A percentile compares a stretch with the other conserved stretches of the same genome.
Conservation (phyloP, 1,284 basidiomycete species). For the Ceratobasidium sp. region DNA sequence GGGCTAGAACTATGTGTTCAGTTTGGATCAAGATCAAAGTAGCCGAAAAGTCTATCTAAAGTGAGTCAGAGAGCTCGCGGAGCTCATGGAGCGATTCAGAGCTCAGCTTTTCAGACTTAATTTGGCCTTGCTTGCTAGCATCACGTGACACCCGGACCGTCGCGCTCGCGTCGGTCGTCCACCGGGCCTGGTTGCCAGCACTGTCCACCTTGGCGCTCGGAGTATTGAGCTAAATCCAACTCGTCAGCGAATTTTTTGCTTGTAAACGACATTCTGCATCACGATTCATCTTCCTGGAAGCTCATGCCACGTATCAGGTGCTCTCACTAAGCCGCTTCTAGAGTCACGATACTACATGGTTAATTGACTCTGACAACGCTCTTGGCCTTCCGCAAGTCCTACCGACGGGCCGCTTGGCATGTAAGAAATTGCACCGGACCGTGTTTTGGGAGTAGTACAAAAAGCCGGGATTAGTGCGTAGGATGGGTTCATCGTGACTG, state of each 20-base stretch:
- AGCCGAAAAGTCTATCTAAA: no score
- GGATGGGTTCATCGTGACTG: neutral
- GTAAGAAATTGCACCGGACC: neutral
- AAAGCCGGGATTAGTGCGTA: neutral
- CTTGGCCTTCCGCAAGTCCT: neutral
- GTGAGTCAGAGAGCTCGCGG: no score
- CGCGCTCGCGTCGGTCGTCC: neutral
- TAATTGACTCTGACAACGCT: no score
- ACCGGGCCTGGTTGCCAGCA: conserved; percentile 28
- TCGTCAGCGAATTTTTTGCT: neutral
- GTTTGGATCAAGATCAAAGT: no score
- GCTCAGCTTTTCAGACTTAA: no score
- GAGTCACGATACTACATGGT: neutral
- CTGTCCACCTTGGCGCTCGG: conserved; percentile 35
- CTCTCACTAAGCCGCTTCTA: neutral
- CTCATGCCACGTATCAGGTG: neutral
- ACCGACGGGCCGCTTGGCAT: neutral
- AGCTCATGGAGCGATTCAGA: no score
- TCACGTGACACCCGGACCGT: conserved; percentile 16
- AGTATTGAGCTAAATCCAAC: conserved; percentile 18
- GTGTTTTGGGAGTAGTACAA: conserved; percentile 12
- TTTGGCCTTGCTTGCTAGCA: neutral
- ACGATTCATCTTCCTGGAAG: no score
- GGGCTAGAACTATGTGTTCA: no score
- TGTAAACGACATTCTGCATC: neutral